Evolutionary conservation across 495 filamentous ascomycete species (phyloP).

Genomic region (Sordaria brevicollis): DNA sequence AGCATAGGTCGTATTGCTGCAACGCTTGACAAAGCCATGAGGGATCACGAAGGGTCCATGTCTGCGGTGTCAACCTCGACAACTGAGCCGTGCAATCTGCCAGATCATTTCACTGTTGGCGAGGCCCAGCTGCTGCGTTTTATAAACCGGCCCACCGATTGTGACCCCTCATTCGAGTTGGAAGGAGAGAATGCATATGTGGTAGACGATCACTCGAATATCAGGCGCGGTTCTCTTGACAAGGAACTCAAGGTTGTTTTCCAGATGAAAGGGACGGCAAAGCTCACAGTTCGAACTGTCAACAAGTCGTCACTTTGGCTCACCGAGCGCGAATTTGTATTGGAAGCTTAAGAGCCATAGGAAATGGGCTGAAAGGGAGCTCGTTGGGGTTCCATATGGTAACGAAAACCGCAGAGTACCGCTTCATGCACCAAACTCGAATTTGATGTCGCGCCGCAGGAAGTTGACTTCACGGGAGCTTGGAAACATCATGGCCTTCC

Average conservation of each 20-base stretch:
- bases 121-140: not conserved
- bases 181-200: not conserved
- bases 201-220: rapidly evolving
- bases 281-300: not conserved
- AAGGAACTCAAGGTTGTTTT: not conserved
- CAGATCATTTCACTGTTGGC: not conserved
- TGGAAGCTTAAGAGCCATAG: not conserved
- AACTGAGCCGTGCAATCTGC: not conserved
- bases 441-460: too few relatives aligned
- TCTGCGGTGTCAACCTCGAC: not conserved
- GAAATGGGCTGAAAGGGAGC: not conserved
- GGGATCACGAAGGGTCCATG: not conserved
- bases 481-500: not conserved
- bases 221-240: not conserved
- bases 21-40: not conserved
- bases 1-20: not conserved
- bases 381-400: not conserved
- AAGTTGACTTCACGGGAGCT: not conserved
- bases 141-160: too few relatives aligned
- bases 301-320: not conserved
- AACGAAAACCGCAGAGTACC: not conserved
- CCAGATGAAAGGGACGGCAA: not conserved
- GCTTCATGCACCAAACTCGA: not conserved
- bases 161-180: not conserved
- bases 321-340: not conserved